Evolutionary conservation across 345 rosid genomes (phyloP).

Genomic region (Cardiospermum halicacabum): DNA sequence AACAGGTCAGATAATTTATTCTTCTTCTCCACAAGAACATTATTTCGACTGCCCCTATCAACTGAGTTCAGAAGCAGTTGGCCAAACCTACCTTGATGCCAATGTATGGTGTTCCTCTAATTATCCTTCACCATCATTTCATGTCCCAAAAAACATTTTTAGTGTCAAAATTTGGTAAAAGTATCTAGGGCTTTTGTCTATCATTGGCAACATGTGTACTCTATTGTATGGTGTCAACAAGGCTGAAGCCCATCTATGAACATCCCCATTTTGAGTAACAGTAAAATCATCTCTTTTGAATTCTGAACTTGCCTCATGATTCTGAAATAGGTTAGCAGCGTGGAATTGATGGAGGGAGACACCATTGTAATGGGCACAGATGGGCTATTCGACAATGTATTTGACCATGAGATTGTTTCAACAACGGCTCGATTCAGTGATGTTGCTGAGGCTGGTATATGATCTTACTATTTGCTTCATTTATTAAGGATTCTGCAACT

Average conservation of each 20-base stretch:
- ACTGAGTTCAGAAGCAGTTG: constrained; percentile 65
- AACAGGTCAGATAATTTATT: constrained; percentile 60
- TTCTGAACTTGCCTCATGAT: neutral
- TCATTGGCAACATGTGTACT: neutral
- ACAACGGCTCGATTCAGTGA: constrained; percentile 30
- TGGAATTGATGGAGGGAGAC: constrained; percentile 62
- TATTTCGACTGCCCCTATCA: constrained; percentile 91
- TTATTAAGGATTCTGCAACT: constrained; percentile 5
- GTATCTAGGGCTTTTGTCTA: neutral
- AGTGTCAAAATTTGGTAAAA: neutral
- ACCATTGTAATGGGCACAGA: constrained; percentile 78
- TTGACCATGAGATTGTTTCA: constrained; percentile 72
- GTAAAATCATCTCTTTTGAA: neutral
- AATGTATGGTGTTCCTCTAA: constrained; percentile 38
- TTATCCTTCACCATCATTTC: neutral
- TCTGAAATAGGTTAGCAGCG: constrained; percentile 50
- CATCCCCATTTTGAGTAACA: neutral
- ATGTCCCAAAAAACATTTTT: neutral
- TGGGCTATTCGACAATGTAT: constrained; percentile 86
- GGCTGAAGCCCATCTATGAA: neutral
- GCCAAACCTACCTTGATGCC: constrained; percentile 87
- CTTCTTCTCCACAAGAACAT: constrained; percentile 81
- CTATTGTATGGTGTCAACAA: neutral
- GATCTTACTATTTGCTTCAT: constrained; percentile 6
- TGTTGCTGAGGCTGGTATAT: constrained; percentile 60